These are phyloP conservation scores for Rhizopus sp. DNA, from an alignment of 371 early-diverging fungal species.

Conservation along the genomic window DNA sequence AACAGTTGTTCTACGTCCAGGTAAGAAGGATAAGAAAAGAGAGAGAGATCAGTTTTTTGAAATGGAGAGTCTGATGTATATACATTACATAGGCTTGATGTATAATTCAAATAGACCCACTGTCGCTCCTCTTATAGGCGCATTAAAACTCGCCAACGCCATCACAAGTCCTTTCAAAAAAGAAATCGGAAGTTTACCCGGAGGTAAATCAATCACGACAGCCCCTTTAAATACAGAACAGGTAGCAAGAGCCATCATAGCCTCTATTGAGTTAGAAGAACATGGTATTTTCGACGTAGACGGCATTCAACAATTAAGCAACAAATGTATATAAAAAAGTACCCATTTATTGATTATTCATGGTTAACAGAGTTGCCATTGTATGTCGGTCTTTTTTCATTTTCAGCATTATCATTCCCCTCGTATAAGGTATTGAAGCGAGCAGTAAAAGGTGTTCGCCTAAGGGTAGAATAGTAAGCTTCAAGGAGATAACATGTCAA, in stretches of 20 bases:
- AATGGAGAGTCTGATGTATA: not conserved
- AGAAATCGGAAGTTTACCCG: constrained; percentile 53
- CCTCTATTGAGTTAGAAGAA: constrained; percentile 44
- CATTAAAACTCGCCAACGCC: constrained; percentile 50
- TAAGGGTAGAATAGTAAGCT: not conserved
- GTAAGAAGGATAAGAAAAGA: constrained; percentile 18
- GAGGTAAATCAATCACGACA: constrained; percentile 60
- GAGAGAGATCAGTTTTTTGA: not conserved
- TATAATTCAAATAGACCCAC: constrained; percentile 60
- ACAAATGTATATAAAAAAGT: not conserved
- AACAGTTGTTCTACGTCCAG: constrained; percentile 70
- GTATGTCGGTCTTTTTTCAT: constrained; percentile 33
- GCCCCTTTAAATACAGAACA: constrained; percentile 62
- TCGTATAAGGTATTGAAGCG: constrained; percentile 32
- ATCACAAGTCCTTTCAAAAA: constrained; percentile 47
- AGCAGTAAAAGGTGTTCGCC: constrained; percentile 25
- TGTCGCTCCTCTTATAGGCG: constrained; percentile 63
- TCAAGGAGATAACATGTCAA: not conserved
- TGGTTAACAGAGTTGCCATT: constrained; percentile 55
- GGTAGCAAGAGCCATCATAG: constrained; percentile 63
- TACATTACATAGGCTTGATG: constrained; percentile 53
- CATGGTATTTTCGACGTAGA: constrained; percentile 56
- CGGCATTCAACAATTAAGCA: constrained; percentile 41
- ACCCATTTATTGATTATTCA: constrained; percentile 27
- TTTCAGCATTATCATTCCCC: constrained; percentile 17